Evolutionary conservation across 2,329 filamentous ascomycete species (phyloP), one percentile per base, ranked within the genome.

Genomic region (Rhinocladiella similis): DNA sequence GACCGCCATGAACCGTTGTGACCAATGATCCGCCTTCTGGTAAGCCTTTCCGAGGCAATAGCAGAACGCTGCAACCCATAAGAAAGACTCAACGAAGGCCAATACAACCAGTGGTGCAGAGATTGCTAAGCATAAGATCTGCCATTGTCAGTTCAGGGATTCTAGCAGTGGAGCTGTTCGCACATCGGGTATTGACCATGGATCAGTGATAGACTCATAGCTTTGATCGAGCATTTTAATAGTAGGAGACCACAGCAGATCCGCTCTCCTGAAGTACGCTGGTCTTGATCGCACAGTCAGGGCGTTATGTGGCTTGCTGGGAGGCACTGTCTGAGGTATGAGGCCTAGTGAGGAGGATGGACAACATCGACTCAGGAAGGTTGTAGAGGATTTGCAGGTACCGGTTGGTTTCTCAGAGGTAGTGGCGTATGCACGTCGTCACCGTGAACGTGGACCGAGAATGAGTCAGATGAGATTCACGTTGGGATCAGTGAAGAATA

Each of bases 41-140:
- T 88, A 96, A 27, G 93, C 91, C 71, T 97, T 96, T 68, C 85
- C 77, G 1, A 97, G 78, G 70, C 93, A 97, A 74, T 97, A 97
- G 61, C 94, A 70, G 69, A 97, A 97, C 3, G 93, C 91, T n/a
- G 88, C 85, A 39, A 97, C 81, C 91, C 92, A 97, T 13, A 97
- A 82, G 59, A 96, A 86, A 91, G 94, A 97, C 75, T 97, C 93
- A 7, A 97, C 78, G 27, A 91, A 80, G 1, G 93, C 93, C 57
- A 89, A 89, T 20, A 94, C 67, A 86, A 97, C 91, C 48, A 97
- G 79, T 5, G 87, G 73, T 16, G 90, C 90, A 35, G 97, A 82
- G 63, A 97, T 87, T 54, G 86, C 78, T 7, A 92, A 87, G 70
- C 95, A 97, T 54, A 93, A 78, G 65, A 96, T 91, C 90, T 97